phyloP scores from a whole-genome alignment of 257 asterid species.

The Lycium ferocissimum region DNA sequence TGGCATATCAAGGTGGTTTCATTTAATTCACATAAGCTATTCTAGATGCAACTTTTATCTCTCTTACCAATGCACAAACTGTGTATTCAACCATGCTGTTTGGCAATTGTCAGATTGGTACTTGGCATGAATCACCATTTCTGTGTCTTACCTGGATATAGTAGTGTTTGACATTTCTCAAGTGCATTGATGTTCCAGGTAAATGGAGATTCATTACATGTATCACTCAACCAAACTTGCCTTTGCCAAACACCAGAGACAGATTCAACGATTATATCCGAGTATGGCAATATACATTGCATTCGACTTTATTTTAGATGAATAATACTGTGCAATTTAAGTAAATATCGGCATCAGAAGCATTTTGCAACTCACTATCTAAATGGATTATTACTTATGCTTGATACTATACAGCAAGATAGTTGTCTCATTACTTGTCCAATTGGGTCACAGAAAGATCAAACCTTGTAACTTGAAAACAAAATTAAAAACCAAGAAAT shows the following conservation, averaged over 20 bases:
- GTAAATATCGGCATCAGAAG: not conserved
- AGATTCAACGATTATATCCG: not conserved
- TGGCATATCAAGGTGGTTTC: not conserved
- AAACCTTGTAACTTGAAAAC: conserved; percentile 43
- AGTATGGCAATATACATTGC: not conserved
- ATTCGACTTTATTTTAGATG: not conserved
- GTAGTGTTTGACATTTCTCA: not conserved
- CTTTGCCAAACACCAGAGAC: not conserved
- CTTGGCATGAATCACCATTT: not conserved
- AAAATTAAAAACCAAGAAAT: conserved; percentile 50
- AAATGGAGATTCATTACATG: conserved; percentile 7
- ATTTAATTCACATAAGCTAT: no score
- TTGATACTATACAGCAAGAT: conserved; percentile 53
- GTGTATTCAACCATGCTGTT: not conserved
- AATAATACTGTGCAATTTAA: not conserved
- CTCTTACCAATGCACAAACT: not conserved
- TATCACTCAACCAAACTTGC: not conserved
- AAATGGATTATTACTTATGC: conserved; percentile 20
- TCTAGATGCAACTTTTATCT: not conserved
- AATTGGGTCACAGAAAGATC: conserved; percentile 41
- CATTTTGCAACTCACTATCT: conserved; percentile 10
- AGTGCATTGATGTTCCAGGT: not conserved
- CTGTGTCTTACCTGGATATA: not conserved
- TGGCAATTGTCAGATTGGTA: not conserved
- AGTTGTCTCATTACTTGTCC: conserved; percentile 41